phyloP scores from a whole-genome alignment of 2,329 filamentous ascomycete genomes.

The Colletotrichum abscissum region DNA sequence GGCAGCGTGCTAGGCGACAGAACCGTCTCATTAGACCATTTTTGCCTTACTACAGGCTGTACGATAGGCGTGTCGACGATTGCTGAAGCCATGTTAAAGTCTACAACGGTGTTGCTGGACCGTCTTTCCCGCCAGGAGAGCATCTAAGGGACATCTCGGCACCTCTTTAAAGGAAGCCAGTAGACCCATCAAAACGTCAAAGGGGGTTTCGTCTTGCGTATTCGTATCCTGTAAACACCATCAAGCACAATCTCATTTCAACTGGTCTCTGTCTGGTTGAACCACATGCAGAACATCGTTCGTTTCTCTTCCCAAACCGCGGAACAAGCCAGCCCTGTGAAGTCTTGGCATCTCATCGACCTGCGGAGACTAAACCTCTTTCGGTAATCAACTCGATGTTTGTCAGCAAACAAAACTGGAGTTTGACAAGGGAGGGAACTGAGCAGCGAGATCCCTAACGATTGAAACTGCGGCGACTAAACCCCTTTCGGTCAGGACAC shows the following conservation, averaged over 20 bases:
- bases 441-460: not conserved
- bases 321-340: not conserved
- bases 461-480: conserved; percentile 25
- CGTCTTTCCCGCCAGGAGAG: no score
- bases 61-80: not conserved
- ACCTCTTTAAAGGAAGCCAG: not conserved
- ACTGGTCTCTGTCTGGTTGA: not conserved
- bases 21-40: conserved; percentile 11
- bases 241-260: not conserved
- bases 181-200: not conserved
- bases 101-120: no score
- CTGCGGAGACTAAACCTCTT: conserved; percentile 46
- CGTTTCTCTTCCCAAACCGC: not conserved
- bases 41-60: conserved; percentile 3
- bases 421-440: not conserved
- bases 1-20: not conserved
- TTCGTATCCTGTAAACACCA: not conserved
- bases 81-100: conserved; percentile 2
- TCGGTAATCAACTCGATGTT: conserved; percentile 10
- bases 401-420: not conserved
- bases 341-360: not conserved
- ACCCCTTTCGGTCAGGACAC: conserved; percentile 14
- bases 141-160: not conserved
- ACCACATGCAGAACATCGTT: not conserved
- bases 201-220: not conserved